phyloP scores from a whole-genome alignment of 331 rosid genomes.

The Quercus tomentella region DNA sequence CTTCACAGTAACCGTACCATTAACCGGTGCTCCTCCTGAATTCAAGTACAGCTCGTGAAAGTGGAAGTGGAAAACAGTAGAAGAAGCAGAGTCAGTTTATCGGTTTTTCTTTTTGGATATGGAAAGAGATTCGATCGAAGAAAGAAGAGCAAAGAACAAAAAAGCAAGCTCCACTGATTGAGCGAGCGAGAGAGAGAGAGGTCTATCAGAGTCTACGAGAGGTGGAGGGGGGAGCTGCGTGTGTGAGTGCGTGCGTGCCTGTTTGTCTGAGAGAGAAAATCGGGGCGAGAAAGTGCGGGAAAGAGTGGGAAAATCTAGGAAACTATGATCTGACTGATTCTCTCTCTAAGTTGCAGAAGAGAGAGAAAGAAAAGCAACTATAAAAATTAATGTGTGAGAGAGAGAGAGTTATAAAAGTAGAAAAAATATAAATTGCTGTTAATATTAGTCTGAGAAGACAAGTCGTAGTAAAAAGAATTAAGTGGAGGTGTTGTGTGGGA shows the following conservation, averaged over 20 bases:
- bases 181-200: neutral
- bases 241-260: neutral
- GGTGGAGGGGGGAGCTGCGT: neutral
- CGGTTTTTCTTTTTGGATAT: slow-evolving; percentile 24
- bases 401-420: slow-evolving; percentile 23
- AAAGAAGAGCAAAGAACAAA: neutral
- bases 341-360: slow-evolving; percentile 56
- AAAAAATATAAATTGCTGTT: slow-evolving; percentile 10
- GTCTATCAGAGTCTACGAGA: neutral
- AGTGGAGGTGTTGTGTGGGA: neutral
- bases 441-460: slow-evolving; percentile 30
- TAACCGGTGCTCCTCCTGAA: slow-evolving; percentile 19
- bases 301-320: slow-evolving; percentile 52
- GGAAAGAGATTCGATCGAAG: slow-evolving; percentile 36
- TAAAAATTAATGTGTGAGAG: neutral
- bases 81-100: slow-evolving; percentile 7
- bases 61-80: neutral
- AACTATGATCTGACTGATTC: slow-evolving; percentile 56
- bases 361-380: slow-evolving; percentile 19
- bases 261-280: slow-evolving; percentile 33
- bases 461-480: slow-evolving; percentile 23
- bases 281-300: slow-evolving; percentile 49
- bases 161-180: slow-evolving; percentile 11
- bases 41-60: slow-evolving; percentile 7
- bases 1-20: slow-evolving; percentile 24